These are phyloP conservation scores for Wickerhamomyces kurtzmanii DNA, from an alignment of 805 yeast species.

Conservation along the genomic window DNA sequence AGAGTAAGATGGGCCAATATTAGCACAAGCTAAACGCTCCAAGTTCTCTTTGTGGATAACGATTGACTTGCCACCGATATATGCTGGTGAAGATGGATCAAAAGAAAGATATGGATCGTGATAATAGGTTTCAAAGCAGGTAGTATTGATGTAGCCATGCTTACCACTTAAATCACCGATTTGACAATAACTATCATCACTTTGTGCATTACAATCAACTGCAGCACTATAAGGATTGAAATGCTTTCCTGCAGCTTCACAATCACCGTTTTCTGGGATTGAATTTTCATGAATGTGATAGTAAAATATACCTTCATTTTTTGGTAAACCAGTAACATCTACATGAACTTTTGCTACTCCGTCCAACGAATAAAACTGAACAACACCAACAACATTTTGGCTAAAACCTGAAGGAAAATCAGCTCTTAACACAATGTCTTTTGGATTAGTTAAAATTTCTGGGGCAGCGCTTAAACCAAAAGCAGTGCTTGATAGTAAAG, in stretches of 20 bases:
- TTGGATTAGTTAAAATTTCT: slow-evolving; percentile 11
- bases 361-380: slow-evolving; percentile 51
- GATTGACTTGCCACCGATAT: slow-evolving; percentile 47
- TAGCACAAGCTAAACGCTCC: slow-evolving; percentile 55
- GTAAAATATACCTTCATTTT: slow-evolving; percentile 54
- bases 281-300: slow-evolving; percentile 60
- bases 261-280: slow-evolving; percentile 38
- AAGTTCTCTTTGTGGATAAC: slow-evolving; percentile 46
- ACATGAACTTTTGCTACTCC: slow-evolving; percentile 57
- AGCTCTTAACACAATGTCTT: slow-evolving; percentile 18
- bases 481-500: slow-evolving; percentile 1
- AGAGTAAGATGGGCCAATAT: slow-evolving; percentile 25
- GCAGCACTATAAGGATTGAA: slow-evolving; percentile 58
- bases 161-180: slow-evolving; percentile 74
- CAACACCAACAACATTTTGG: slow-evolving; percentile 34
- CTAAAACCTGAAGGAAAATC: slow-evolving; percentile 19
- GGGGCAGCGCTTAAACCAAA: slow-evolving; percentile 8
- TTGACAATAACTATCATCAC: slow-evolving; percentile 49
- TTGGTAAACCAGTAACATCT: slow-evolving; percentile 62
- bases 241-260: slow-evolving; percentile 46
- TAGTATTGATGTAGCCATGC: slow-evolving; percentile 63
- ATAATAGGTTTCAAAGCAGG: slow-evolving; percentile 56
- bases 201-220: slow-evolving; percentile 37
- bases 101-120: slow-evolving; percentile 59
- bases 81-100: slow-evolving; percentile 43